These are phyloP conservation scores for Penicillium desertorum DNA, from an alignment of 495 filamentous ascomycete species.

Conservation along the genomic window DNA sequence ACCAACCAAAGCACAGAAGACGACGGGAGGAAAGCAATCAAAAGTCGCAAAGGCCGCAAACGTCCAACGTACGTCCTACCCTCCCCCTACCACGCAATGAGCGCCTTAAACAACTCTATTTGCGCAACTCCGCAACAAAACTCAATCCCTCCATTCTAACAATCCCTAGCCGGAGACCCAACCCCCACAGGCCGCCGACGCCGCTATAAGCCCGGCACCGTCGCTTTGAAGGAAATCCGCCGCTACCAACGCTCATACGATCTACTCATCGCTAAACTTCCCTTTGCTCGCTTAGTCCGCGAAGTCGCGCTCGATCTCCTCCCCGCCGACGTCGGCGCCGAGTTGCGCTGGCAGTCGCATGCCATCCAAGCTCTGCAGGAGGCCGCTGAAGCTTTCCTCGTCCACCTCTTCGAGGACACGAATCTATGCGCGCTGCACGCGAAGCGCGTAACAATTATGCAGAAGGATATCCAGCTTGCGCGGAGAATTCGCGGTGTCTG, in stretches of 20 bases:
- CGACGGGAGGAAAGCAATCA: slow-evolving; percentile 13
- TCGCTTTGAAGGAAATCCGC: slow-evolving; percentile 83
- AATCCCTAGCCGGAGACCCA: slow-evolving; percentile 64
- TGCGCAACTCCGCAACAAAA: neutral
- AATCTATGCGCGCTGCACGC: slow-evolving; percentile 96
- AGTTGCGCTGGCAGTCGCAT: slow-evolving; percentile 88
- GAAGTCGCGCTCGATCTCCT: slow-evolving; percentile 71
- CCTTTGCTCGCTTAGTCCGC: slow-evolving; percentile 84
- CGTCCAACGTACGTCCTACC: slow-evolving; percentile 41
- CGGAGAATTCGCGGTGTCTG: slow-evolving; percentile 75
- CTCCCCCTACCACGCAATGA: neutral
- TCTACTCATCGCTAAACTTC: slow-evolving; percentile 74
- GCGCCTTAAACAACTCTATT: neutral
- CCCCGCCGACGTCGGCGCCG: slow-evolving; percentile 48
- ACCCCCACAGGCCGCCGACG: slow-evolving; percentile 59
- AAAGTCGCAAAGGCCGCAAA: slow-evolving; percentile 28
- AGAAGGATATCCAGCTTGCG: slow-evolving; percentile 91
- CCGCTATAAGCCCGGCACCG: slow-evolving; percentile 81
- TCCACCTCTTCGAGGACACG: slow-evolving; percentile 92
- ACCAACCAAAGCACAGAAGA: slow-evolving; percentile 22
- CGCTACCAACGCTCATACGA: slow-evolving; percentile 81
- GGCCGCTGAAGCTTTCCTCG: slow-evolving; percentile 86
- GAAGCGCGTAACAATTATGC: slow-evolving; percentile 96
- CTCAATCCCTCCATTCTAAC: slow-evolving; percentile 3
- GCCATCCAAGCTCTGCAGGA: slow-evolving; percentile 90